Base-by-base conservation (phyloP, 1,284 basidiomycete genomes). In the Puccinia coronata region DNA sequence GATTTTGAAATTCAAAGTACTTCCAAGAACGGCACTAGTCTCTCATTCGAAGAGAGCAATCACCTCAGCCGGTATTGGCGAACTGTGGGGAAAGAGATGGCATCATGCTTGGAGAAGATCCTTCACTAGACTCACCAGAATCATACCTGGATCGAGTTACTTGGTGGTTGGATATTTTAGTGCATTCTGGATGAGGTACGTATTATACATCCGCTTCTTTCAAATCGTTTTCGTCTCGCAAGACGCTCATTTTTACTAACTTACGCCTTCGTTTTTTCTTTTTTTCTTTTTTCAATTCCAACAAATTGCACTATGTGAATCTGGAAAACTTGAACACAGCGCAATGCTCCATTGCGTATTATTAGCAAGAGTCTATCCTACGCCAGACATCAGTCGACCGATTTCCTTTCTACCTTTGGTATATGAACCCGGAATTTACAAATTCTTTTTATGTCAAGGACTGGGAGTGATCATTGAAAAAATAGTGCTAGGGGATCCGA, bases 381-480 rank as follows among this genome's bases (percentile, higher is more conserved):
- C 57, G 28, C 73, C 73, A 31, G 57, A 47, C 20, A 43, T 63
- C 23, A 47, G 41, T 20, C 23, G 59, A 25, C 73, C 73, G 18
- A 57, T 34, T 0, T 18, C 39, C 9, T 63, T 76, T 28, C 49
- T 76, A 76, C 55, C 73, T n/a, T 49, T 76, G 25, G n/a, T 76
- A 43, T 76, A 61, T 36, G 73, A 76, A 41, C 73, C 73, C 11
- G 73, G 73, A 63, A 49, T 76, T 28, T 61, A 61, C 41, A 61
- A 41, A 47, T 76, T 76, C 59, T 76, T 76, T 41, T 57, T 76
- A 47, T 61, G 73, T 63, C 73, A 76, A 76, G 73, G 73, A 8
- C 18, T 65, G 6, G 73, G 73, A 28, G 43, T 63, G 25, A 31
- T 76, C 8, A 41, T 76, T 20, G 73, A 76, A 34, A 63, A 63